phyloP scores from a whole-genome alignment of 495 filamentous ascomycete genomes.

The Penicillium roqueforti region DNA sequence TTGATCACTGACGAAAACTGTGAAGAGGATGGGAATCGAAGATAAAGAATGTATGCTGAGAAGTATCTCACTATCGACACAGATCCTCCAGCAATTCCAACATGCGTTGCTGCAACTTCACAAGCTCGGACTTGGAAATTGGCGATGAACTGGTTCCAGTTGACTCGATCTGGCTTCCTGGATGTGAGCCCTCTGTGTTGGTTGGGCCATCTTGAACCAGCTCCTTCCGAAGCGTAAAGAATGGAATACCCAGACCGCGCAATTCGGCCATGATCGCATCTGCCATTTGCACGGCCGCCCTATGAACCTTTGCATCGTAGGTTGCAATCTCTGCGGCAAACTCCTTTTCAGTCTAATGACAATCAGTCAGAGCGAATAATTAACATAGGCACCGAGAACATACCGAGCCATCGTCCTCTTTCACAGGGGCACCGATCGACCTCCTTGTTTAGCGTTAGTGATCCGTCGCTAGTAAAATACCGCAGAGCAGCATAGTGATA shows the following conservation, averaged over 20 bases:
- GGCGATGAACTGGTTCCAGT: neutral
- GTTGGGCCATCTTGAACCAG: conserved; percentile 30
- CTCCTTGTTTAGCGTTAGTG: conserved; percentile 25
- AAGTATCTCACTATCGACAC: conserved; percentile 41
- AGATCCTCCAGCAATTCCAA: conserved; percentile 60
- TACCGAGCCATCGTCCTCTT: conserved; percentile 31
- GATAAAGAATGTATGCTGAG: neutral
- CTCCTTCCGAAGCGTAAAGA: conserved; percentile 52
- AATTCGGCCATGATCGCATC: conserved; percentile 53
- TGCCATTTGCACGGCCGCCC: conserved; percentile 56
- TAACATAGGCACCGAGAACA: conserved; percentile 4
- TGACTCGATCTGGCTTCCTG: neutral
- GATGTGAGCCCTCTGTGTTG: neutral
- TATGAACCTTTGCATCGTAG: conserved; percentile 60
- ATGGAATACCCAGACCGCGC: conserved; percentile 56
- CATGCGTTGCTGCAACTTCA: conserved; percentile 54
- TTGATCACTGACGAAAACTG: neutral
- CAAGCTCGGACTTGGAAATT: conserved; percentile 44
- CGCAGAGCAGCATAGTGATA: neutral
- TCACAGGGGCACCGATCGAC: conserved; percentile 40
- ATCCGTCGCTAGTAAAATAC: neutral
- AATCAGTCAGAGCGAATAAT: conserved; percentile 5
- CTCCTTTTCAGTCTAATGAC: conserved; percentile 36
- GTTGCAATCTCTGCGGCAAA: conserved; percentile 50
- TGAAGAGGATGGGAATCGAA: neutral